Evolutionary conservation across 2,329 filamentous ascomycete genomes (phyloP), one percentile per base, ranked within the genome.

Genomic region (Neocatenulostroma microsporum): DNA sequence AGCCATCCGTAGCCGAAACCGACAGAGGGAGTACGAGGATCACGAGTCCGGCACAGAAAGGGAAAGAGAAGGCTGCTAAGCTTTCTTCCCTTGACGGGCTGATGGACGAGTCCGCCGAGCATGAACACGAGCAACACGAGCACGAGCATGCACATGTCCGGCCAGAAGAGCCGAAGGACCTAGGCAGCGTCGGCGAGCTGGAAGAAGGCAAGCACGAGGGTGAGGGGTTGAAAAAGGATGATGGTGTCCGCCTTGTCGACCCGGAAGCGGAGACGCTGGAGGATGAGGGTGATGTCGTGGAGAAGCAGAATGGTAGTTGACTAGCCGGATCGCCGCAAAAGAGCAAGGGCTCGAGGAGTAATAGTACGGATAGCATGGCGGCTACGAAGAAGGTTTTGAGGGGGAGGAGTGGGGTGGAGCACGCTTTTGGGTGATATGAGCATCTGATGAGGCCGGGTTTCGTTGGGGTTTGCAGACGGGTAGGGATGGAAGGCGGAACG

Each of bases 41-140:
- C 7, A 23, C 34, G 10, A 27, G 21, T 6, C 37, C 37, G 20
- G 41, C 37, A 18, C 37, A 43, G 34, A 36, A 35, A 29, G 41
- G 41, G 3, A 40, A 37, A 27, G 37, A 43, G 41, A 40, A 40
- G 25, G 36, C 34, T 3, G 33, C 30, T 5, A 26, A 23, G 21
- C 30, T 40, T 17, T 15, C 3, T 9, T 27, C 14, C 24, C 30
- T 40, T 6, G 41, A 43, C 15, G 37, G 41, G 4, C 19, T 43
- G 36, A 32, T 40, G 38, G 38, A 40, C 12, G 41, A 43, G 34
- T 28, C 31, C 25, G 27, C 26, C 14, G 26, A n/a, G n/a, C n/a
- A n/a, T n/a, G n/a, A n/a, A n/a, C n/a, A n/a, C n/a, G n/a, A n/a
- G n/a, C n/a, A n/a, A n/a, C n/a, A n/a, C n/a, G n/a, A n/a, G n/a